Evolutionary conservation across 306 rosid genomes (phyloP), one percentile per base, ranked within the genome.

Genomic region (Begonia fuchsioides): DNA sequence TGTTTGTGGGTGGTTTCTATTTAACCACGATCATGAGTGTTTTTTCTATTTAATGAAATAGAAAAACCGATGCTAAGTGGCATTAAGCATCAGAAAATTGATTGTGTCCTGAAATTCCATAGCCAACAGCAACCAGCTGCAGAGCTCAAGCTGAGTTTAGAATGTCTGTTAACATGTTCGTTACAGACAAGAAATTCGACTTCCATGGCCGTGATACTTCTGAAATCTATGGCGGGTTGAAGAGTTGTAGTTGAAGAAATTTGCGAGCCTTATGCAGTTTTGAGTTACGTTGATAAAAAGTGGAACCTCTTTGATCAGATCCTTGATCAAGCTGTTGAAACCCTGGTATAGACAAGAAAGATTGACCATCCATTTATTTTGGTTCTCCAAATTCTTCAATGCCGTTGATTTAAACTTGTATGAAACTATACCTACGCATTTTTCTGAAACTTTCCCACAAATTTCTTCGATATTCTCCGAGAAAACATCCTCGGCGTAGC

Each of bases 351-450:
- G 97, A 72, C 97, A 88, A 50, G 93, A 72, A 43, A 84, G 90
- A 54, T 88, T 88, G 53, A 88, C 86, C 97, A 88, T 88, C 95
- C 95, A 83, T 49, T 66, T 85, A 58, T 88, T 74, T 74, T 71
- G 93, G 68, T 47, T 63, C 93, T 88, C 97, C 35, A 88, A 60
- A 58, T 67, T 81, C 66, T 61, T 74, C 77, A 88, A 61, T 15
- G 97, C 97, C 63, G 78, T 88, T 14, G 79, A 55, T 57, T 69
- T 83, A 49, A 88, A 88, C 68, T 59, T 80, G 72, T 88, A 95
- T 2, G 97, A 86, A 47, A 88, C 95, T 18, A 88, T 81, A 49
- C 97, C 97, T 49, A 78, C 97, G 69, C 97, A 88, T 51, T 78
- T 79, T 13, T 84, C 86, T 57, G 57, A 79, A 3, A 18, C 70